Percentiles rank a stretch among this genome's conserved stretches.
Evolutionary conservation across 306 rosid genomes (phyloP).

Genomic region (Glycine tomentella): DNA sequence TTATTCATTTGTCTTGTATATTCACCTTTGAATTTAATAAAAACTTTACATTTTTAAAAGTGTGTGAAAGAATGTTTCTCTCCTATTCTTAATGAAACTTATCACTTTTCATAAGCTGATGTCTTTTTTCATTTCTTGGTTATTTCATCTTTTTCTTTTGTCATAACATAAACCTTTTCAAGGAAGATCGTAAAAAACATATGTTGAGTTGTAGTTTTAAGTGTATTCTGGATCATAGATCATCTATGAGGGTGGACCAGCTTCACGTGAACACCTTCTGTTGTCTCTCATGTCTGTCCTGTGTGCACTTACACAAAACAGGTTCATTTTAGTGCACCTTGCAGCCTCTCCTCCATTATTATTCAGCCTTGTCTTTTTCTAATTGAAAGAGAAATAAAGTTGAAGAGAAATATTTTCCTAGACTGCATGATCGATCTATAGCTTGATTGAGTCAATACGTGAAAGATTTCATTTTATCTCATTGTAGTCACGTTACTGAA

Average conservation of each 20-base stretch:
- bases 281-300: constrained; percentile 61
- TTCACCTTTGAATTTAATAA: too few relatives aligned
- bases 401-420: constrained; percentile 9
- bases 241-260: constrained; percentile 35
- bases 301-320: constrained; percentile 29
- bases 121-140: too few relatives aligned
- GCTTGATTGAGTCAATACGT: constrained; percentile 21
- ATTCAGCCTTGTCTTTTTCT: constrained; percentile 44
- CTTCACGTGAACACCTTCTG: constrained; percentile 72
- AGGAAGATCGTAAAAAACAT: too few relatives aligned
- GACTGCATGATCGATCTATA: constrained; percentile 15
- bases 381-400: constrained; percentile 34
- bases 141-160: too few relatives aligned
- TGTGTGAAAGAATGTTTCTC: too few relatives aligned
- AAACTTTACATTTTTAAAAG: too few relatives aligned
- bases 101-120: too few relatives aligned
- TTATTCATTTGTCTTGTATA: too few relatives aligned
- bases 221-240: constrained; percentile 2
- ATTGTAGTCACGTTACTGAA: constrained; percentile 56
- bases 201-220: constrained; percentile 15
- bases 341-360: not conserved
- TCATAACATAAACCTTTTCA: too few relatives aligned
- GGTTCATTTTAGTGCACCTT: constrained; percentile 36
- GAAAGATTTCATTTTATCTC: constrained; percentile 18
- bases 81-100: too few relatives aligned